These are phyloP conservation scores for Botrytis byssoidea DNA, from an alignment of 2,329 filamentous ascomycete species.

Conservation along the genomic window DNA sequence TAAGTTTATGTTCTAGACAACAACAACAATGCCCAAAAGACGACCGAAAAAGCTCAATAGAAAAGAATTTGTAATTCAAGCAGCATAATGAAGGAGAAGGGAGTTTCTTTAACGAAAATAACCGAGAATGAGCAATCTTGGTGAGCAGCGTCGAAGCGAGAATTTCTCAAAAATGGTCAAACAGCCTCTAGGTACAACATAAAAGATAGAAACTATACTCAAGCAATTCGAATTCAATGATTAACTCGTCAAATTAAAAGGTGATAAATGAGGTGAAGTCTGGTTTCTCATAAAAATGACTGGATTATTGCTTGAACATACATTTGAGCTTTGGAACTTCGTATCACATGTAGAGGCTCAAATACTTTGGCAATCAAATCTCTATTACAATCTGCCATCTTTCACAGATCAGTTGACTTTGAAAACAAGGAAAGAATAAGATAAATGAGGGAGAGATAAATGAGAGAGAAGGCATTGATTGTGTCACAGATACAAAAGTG, in stretches of 20 bases:
- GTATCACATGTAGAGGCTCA: accelerated
- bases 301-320: neutral
- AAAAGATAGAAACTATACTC: neutral
- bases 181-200: neutral
- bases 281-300: neutral
- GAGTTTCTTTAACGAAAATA: neutral
- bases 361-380: neutral
- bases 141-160: neutral
- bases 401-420: too few relatives aligned
- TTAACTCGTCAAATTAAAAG: accelerated
- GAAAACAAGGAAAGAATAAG: accelerated
- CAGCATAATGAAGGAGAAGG: neutral
- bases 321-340: too few relatives aligned
- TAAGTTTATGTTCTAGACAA: neutral
- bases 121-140: neutral
- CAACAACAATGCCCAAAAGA: neutral
- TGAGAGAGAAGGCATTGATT: neutral
- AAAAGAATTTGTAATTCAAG: too few relatives aligned
- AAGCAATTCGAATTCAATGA: neutral
- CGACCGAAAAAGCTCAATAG: accelerated
- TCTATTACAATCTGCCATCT: neutral
- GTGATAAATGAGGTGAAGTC: neutral
- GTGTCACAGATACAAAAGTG: neutral
- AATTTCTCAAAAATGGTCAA: neutral
- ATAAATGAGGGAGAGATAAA: accelerated